A percentile compares a stretch with the other conserved stretches of the same genome.
Conservation (phyloP, 2,329 filamentous ascomycete genomes). For the Aspergillus floridensis region DNA sequence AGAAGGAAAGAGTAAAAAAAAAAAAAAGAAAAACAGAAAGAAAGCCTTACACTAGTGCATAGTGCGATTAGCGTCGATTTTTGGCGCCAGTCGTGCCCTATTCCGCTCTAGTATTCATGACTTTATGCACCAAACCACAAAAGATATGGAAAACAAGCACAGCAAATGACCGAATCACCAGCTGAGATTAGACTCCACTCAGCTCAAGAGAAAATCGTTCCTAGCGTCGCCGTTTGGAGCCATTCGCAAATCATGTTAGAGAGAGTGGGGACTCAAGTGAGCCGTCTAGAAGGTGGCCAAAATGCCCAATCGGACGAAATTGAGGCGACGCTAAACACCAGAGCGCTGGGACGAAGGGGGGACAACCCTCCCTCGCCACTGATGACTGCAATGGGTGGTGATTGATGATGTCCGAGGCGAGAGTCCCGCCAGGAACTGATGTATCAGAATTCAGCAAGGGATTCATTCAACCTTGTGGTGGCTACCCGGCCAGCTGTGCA, state of each 20-base stretch:
- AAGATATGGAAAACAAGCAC: slow-evolving; percentile 11
- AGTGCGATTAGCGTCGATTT: slow-evolving; percentile 1
- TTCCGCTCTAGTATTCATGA: background rate
- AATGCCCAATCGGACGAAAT: slow-evolving; percentile 19
- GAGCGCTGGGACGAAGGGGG: background rate
- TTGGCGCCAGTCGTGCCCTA: background rate
- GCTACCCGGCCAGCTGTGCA: background rate
- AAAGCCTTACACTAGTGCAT: slow-evolving; percentile 10
- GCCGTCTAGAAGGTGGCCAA: slow-evolving; percentile 15
- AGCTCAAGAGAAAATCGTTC: slow-evolving; percentile 18
- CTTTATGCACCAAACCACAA: slow-evolving; percentile 10
- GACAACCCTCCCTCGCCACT: background rate
- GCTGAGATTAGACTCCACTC: background rate
- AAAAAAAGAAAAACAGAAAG: slow-evolving; percentile 1
- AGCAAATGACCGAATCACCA: slow-evolving; percentile 13
- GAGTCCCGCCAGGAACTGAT: background rate
- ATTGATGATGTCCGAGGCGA: background rate
- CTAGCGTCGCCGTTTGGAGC: slow-evolving; percentile 23
- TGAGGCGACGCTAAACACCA: slow-evolving; percentile 7
- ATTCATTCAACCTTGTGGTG: background rate
- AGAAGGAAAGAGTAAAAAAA: background rate
- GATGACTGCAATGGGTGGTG: background rate
- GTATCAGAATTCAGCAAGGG: background rate
- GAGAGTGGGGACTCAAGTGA: slow-evolving; percentile 9
- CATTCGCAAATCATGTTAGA: slow-evolving; percentile 11